Evolutionary conservation across 495 filamentous ascomycete genomes (phyloP).

Genomic region (Oidiodendron maius): DNA sequence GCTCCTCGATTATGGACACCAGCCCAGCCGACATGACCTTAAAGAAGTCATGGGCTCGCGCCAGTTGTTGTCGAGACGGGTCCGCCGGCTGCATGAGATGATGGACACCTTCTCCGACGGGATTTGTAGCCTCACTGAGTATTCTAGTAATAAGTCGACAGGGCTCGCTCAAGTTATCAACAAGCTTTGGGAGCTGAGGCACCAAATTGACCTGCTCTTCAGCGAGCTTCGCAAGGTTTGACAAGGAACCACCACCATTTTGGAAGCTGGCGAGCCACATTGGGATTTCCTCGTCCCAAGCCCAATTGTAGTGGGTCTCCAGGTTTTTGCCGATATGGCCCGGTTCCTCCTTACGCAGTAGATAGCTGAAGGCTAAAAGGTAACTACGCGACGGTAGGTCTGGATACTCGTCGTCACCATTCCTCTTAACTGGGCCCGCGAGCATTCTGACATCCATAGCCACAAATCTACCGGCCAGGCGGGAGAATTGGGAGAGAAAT

Average conservation of each 20-base stretch:
- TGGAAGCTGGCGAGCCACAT: conserved; percentile 28
- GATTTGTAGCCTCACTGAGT: conserved; percentile 21
- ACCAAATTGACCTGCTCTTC: conserved; percentile 27
- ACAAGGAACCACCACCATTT: conserved; percentile 13
- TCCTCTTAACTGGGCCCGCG: conserved; percentile 20
- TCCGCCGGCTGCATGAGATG: conserved; percentile 1
- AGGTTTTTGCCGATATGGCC: conserved; percentile 20
- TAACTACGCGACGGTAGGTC: conserved; percentile 26
- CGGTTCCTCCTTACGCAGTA: conserved; percentile 28
- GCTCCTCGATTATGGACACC: conserved; percentile 38
- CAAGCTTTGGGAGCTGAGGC: conserved; percentile 30
- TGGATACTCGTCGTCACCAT: conserved; percentile 14
- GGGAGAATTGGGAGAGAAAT: conserved; percentile 20
- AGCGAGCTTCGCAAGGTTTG: conserved; percentile 23
- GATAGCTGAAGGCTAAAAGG: conserved; percentile 20
- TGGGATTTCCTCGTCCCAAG: conserved; percentile 25
- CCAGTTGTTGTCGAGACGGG: conserved; percentile 20
- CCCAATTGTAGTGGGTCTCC: conserved; percentile 24
- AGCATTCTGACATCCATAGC: conserved; percentile 27
- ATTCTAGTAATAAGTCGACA: conserved; percentile 27
- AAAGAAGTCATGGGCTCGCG: conserved; percentile 33
- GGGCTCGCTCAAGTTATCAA: conserved; percentile 35
- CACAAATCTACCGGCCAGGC: conserved; percentile 19
- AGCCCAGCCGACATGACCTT: conserved; percentile 32
- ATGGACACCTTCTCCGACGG: conserved; percentile 13